Evolutionary conservation across 345 rosid genomes (phyloP).

Genomic region (Sonneratia alba): DNA sequence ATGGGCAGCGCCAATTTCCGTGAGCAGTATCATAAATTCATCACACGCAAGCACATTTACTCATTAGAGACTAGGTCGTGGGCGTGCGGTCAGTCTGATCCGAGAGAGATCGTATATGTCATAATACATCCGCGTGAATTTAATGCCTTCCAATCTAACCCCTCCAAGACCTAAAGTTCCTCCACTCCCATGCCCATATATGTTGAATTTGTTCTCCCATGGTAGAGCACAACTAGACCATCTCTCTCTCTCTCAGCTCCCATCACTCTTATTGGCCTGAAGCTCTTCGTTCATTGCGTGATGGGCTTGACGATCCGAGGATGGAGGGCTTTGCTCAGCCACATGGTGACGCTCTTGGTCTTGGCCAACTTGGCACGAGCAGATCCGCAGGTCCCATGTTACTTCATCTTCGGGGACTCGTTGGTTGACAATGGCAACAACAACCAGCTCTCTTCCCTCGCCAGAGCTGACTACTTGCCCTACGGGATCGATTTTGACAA

Average conservation of each 20-base stretch:
- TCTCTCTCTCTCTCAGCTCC: not conserved
- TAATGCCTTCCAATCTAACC: slow-evolving; percentile 22
- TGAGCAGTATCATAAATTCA: too few species aligned
- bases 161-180: slow-evolving; percentile 12
- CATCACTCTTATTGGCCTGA: not conserved
- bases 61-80: not conserved
- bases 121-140: slow-evolving; percentile 27
- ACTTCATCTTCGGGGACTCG: slow-evolving; percentile 84
- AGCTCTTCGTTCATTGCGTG: not conserved
- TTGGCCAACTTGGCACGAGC: slow-evolving; percentile 13
- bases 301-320: not conserved
- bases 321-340: not conserved
- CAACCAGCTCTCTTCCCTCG: slow-evolving; percentile 52
- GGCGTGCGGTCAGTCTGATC: not conserved
- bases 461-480: slow-evolving; percentile 66
- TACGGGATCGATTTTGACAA: slow-evolving; percentile 69
- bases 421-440: slow-evolving; percentile 91
- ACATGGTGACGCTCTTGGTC: not conserved
- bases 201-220: not conserved
- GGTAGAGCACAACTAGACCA: not conserved
- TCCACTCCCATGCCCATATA: not conserved
- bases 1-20: too few species aligned
- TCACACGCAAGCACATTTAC: not conserved
- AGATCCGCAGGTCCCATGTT: slow-evolving; percentile 66
- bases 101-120: not conserved